Evolutionary conservation across 805 yeast species (phyloP).

Genomic region (Hanseniaspora singularis): DNA sequence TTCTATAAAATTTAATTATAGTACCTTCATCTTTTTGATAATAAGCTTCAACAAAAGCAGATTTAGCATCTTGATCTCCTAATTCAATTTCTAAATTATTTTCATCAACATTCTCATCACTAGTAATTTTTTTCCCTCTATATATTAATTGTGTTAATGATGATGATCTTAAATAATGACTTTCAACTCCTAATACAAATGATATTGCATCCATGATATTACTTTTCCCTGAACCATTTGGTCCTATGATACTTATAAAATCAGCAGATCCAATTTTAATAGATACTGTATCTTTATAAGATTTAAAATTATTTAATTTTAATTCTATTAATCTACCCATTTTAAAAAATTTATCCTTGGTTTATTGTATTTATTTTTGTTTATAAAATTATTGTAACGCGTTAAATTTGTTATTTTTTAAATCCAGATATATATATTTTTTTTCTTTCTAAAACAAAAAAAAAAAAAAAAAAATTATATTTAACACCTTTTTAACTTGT

Average conservation of each 20-base stretch:
- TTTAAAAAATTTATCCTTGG: too few species aligned
- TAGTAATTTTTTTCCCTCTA: conserved; percentile 44
- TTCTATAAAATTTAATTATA: conserved; percentile 48
- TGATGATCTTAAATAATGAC: conserved; percentile 62
- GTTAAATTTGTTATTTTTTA: too few species aligned
- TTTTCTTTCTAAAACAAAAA: too few species aligned
- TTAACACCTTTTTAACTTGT: too few species aligned
- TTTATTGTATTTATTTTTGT: not conserved
- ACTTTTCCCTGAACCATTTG: conserved; percentile 97
- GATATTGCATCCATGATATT: conserved; percentile 96
- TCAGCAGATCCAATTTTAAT: conserved; percentile 73
- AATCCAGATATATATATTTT: too few species aligned
- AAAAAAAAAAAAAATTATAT: too few species aligned
- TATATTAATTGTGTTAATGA: conserved; percentile 67
- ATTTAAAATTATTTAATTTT: conserved; percentile 79
- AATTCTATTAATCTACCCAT: conserved; percentile 80
- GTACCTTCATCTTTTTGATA: conserved; percentile 44
- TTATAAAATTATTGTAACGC: not conserved
- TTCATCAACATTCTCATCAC: conserved; percentile 15
- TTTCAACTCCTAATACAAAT: conserved; percentile 78
- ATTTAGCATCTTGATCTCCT: conserved; percentile 30
- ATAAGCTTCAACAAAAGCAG: conserved; percentile 67
- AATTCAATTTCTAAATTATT: conserved; percentile 19
- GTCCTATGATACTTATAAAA: conserved; percentile 89
- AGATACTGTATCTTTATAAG: conserved; percentile 63